These are phyloP conservation scores for Exobasidium cylindrosporum DNA, from an alignment of 1,284 basidiomycete species.

Conservation along the genomic window DNA sequence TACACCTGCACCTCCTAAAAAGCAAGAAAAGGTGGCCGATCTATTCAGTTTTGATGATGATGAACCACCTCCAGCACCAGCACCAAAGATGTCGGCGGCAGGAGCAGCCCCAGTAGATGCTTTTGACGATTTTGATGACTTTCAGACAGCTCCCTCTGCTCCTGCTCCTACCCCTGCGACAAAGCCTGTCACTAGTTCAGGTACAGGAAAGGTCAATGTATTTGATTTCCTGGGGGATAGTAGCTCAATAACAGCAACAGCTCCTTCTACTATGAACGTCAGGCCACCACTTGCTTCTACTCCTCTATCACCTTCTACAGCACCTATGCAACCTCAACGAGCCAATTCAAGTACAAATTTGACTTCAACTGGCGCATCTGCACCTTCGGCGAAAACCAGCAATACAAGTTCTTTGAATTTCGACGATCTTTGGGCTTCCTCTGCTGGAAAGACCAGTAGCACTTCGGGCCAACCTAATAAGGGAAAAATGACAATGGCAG, in stretches of 20 bases:
- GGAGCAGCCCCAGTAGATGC: constrained; percentile 20
- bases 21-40: constrained; percentile 60
- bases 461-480: constrained; percentile 8
- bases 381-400: neutral
- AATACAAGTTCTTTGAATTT: constrained; percentile 59
- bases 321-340: constrained; percentile 7
- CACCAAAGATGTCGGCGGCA: constrained; percentile 8
- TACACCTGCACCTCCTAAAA: constrained; percentile 27
- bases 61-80: constrained; percentile 57
- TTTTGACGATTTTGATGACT: constrained; percentile 57
- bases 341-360: neutral
- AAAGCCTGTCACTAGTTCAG: constrained; percentile 27
- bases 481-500: constrained; percentile 53
- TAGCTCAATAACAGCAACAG: constrained; percentile 13
- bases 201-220: constrained; percentile 53
- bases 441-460: constrained; percentile 61
- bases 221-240: constrained; percentile 61
- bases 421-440: constrained; percentile 86
- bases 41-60: constrained; percentile 78
- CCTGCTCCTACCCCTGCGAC: constrained; percentile 44
- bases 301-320: constrained; percentile 16
- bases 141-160: constrained; percentile 71
- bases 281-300: constrained; percentile 22
- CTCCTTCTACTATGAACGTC: no score
- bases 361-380: neutral